These are phyloP conservation scores for Solanum chiquidenum DNA, from an alignment of 257 asterid genomes.

Conservation along the genomic window DNA sequence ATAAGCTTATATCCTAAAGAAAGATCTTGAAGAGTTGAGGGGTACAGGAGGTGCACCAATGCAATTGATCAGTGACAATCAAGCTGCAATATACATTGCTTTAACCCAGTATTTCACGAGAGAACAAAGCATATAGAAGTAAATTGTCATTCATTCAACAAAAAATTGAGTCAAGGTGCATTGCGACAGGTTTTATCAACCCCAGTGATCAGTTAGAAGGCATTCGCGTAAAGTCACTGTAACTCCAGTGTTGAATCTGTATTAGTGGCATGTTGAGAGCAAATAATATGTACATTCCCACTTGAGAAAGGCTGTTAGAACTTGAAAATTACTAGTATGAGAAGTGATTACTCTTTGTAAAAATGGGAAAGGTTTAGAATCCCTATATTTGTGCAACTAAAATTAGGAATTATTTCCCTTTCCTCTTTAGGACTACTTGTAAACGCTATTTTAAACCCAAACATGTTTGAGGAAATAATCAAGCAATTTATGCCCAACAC, in stretches of 20 bases:
- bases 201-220: not conserved
- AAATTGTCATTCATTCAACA: not conserved
- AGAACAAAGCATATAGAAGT: not conserved
- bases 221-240: not conserved
- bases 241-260: not conserved
- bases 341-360: not conserved
- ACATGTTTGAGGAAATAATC: not conserved
- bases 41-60: not conserved
- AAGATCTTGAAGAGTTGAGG: not conserved
- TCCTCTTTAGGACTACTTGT: not conserved
- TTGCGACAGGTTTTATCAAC: not conserved
- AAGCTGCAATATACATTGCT: not conserved
- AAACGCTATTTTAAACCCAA: not conserved
- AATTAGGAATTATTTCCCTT: not conserved
- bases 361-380: not conserved
- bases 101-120: not conserved
- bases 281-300: not conserved
- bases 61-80: not conserved
- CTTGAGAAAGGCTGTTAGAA: not conserved
- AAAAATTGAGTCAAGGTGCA: not conserved
- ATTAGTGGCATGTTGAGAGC: not conserved
- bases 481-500: not conserved
- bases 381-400: not conserved
- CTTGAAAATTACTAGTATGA: not conserved
- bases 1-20: not conserved